Evolutionary conservation across 176 grass and related monocot species (phyloP).

Genomic region (Oryza brachyantha): DNA sequence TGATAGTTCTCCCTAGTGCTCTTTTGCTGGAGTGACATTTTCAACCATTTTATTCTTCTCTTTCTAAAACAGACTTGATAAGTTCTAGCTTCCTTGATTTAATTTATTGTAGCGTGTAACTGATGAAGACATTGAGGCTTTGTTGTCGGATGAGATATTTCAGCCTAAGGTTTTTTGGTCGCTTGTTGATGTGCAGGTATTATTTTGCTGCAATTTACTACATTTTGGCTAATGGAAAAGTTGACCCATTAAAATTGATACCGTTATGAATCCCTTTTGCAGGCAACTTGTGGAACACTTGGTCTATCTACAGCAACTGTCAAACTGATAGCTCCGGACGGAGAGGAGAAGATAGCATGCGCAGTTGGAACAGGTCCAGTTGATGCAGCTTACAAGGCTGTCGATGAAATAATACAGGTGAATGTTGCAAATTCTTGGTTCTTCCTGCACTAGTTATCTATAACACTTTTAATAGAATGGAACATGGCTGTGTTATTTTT

Average conservation of each 20-base stretch:
- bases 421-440: neutral
- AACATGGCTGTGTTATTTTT: neutral
- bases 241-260: neutral
- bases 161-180: conserved; percentile 93
- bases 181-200: conserved; percentile 83
- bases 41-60: neutral
- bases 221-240: neutral
- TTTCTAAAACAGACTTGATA: neutral
- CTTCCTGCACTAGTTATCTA: conserved; percentile 6
- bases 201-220: neutral
- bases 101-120: conserved; percentile 54
- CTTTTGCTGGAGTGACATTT: neutral
- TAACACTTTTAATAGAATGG: neutral
- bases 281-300: conserved; percentile 94
- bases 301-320: conserved; percentile 85
- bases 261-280: neutral
- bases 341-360: conserved; percentile 79
- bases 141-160: conserved; percentile 94
- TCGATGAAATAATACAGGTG: conserved; percentile 92
- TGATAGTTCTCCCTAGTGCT: conserved; percentile 6
- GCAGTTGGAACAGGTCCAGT: conserved; percentile 82
- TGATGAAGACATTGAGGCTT: conserved; percentile 91
- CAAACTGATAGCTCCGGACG: conserved; percentile 75
- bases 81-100: neutral
- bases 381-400: conserved; percentile 97